Evolutionary conservation across 2,329 filamentous ascomycete genomes (phyloP).

Genomic region (Aspergillus floridensis): DNA sequence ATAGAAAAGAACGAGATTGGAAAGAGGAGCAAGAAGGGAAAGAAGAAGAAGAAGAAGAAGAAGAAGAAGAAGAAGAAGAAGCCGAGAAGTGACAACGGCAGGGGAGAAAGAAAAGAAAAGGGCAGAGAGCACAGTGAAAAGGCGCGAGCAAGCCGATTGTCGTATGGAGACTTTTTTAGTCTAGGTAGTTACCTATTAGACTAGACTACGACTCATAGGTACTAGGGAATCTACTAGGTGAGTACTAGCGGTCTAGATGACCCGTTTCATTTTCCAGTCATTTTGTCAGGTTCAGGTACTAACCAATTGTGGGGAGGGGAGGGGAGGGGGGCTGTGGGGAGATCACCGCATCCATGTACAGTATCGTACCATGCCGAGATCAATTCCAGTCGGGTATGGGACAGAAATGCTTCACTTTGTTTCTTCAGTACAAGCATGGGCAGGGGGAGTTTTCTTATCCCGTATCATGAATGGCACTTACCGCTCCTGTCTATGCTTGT

Average conservation of each 20-base stretch:
- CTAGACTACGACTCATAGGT: not conserved
- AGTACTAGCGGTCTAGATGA: conserved; percentile 9
- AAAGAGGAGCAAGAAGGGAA: conserved; percentile 1
- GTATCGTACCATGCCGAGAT: not conserved
- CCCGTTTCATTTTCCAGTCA: conserved; percentile 8
- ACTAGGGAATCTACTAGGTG: not conserved
- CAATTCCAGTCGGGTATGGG: no score
- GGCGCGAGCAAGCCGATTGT: not conserved
- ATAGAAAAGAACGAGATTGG: conserved; percentile 2
- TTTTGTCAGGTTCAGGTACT: conserved; percentile 1
- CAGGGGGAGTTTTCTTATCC: no score
- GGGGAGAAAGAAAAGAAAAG: conserved; percentile 6
- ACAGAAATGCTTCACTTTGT: no score
- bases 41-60: conserved; percentile 1
- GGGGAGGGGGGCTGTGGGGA: not conserved
- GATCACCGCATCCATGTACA: not conserved
- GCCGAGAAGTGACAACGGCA: conserved; percentile 14
- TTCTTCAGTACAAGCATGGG: not conserved
- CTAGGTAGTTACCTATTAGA: not conserved
- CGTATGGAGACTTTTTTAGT: not conserved
- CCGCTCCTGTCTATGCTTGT: not conserved
- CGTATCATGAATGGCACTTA: no score
- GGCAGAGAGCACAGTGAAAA: not conserved
- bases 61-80: conserved; percentile 9
- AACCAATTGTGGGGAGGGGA: conserved; percentile 1